Base-by-base conservation (phyloP, 164 flowering plant genomes). In the Chloranthus sessilifolius region DNA sequence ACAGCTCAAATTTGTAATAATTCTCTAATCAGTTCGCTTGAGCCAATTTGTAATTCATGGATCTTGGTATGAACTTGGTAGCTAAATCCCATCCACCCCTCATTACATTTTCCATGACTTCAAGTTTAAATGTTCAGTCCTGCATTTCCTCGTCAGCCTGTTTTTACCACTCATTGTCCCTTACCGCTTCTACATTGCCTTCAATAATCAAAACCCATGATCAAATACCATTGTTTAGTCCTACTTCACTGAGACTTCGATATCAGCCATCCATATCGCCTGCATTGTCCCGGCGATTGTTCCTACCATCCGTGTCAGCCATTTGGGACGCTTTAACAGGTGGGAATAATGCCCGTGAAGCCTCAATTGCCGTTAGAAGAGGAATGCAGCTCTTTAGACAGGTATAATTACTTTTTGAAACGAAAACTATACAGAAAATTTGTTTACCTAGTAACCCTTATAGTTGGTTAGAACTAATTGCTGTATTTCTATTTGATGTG, bases 311-410 rank as follows among this genome's bases (percentile, higher is more conserved):
- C 1, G 85, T 77, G 31, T 80, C 97, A 1, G 81, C 82, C 24
- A 55, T 88, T 37, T 92, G 91, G 91, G 79, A 85, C 55, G 85
- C 96, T 31, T 53, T 83, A 25, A 82, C 94, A 1, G 88, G 89
- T 7, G 83, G 76, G 15, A 69, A 65, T 63, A 46, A 75, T 14
- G 48, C 79, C 7, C 82, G 81, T 5, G 88, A 83, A 40, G 85
- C 98, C 9, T 31, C 63, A 0, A 1, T 64, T 10, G 83, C 95
- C 2, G 52, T 78, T 57, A 82, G 94, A 31, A 65, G 74, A 1
- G 95, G 98, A 53, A 92, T 88, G 98, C 44, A 47, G 30, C 89
- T 92, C 47, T 88, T 92, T 53, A 64, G 88, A 60, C 79, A 80
- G 92, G 96, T 85, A 55, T 5, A n/a, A 5, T 9, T 25, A 2